These are phyloP conservation scores for Coemansia sp. DNA, from an alignment of 192 early-diverging fungal species.

Conservation along the genomic window DNA sequence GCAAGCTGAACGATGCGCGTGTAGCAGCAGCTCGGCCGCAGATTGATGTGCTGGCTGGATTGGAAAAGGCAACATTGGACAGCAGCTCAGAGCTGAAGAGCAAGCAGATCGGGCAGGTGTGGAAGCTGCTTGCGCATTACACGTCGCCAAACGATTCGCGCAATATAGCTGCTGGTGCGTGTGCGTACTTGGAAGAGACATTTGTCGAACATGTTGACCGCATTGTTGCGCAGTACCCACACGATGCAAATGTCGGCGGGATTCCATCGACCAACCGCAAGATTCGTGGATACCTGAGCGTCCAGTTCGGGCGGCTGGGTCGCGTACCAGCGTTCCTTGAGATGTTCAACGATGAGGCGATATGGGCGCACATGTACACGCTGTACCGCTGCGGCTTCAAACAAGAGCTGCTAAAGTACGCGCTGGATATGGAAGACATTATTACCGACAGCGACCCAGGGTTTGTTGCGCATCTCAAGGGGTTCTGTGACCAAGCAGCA, in stretches of 20 bases:
- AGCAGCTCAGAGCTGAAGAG: conserved; percentile 45
- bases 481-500: conserved; percentile 52
- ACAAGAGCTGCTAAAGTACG: conserved; percentile 69
- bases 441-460: conserved; percentile 62
- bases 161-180: conserved; percentile 18
- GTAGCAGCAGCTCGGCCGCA: conserved; percentile 6
- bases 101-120: conserved; percentile 47
- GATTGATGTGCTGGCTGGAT: conserved; percentile 27
- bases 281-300: conserved; percentile 69
- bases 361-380: conserved; percentile 87
- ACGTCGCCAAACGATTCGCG: neutral
- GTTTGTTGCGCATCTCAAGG: conserved; percentile 71
- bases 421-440: conserved; percentile 56
- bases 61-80: conserved; percentile 37
- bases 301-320: conserved; percentile 64
- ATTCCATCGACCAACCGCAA: conserved; percentile 70
- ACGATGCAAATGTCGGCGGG: conserved; percentile 75
- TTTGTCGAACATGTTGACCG: conserved; percentile 56
- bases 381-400: conserved; percentile 75
- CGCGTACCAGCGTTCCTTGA: conserved; percentile 47
- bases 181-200: conserved; percentile 55
- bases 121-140: conserved; percentile 30
- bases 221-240: conserved; percentile 59
- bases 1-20: conserved; percentile 38
- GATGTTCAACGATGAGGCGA: conserved; percentile 59